A percentile compares a stretch with the other conserved stretches of the same genome.
Conservation (phyloP, 352 stramenopile genomes). For the Blastocystis sp. region DNA sequence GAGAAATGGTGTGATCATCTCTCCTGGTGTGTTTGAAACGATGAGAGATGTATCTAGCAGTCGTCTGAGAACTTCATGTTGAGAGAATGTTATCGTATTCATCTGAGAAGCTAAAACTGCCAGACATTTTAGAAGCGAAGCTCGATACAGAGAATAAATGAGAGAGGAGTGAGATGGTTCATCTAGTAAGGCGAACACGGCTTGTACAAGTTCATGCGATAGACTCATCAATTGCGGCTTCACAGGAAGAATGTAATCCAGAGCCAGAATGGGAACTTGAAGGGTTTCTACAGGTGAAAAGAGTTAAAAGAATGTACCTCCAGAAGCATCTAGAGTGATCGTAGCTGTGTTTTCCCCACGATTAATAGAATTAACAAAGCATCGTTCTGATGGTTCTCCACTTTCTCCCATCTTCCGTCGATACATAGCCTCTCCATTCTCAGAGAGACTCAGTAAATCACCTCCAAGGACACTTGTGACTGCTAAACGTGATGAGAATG, state of each 20-base stretch:
- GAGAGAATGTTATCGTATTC: background rate
- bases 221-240: background rate
- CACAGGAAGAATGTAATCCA: background rate
- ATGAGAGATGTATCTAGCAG: background rate
- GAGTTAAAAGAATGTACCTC: background rate
- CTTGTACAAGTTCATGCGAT: background rate
- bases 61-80: background rate
- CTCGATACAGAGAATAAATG: background rate
- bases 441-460: slow-evolving; percentile 8
- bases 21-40: background rate
- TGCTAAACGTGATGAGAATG: background rate
- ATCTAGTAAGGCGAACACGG: background rate
- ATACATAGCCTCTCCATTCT: background rate
- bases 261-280: background rate
- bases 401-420: background rate
- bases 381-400: background rate
- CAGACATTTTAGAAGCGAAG: background rate
- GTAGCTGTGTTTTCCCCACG: background rate
- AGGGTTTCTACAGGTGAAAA: background rate
- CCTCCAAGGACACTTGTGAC: background rate
- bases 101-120: background rate
- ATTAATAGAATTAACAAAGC: background rate
- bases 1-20: background rate
- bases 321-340: background rate
- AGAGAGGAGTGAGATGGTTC: background rate